Evolutionary conservation across 805 yeast genomes (phyloP), one percentile per base, ranked within the genome.

Genomic region (Sugiyamaella lignohabitans): DNA sequence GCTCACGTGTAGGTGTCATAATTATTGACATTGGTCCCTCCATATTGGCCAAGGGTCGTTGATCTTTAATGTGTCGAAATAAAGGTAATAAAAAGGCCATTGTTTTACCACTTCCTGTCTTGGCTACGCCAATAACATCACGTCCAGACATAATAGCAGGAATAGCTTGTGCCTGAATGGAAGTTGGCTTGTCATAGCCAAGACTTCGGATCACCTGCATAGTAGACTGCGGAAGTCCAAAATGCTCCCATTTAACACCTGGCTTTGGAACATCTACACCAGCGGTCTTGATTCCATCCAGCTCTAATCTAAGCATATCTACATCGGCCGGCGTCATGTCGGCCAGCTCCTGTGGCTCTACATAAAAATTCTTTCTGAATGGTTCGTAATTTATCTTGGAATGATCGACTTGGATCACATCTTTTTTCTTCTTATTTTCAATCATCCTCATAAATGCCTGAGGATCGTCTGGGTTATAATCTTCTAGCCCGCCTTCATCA

Each of bases 31-130:
- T 63, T 0, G 97, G 97, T 0, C 93, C 89, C 10, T 80, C 86
- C 2, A 55, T 53, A 0, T 58, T 55, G 1, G 62, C 51, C 8
- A 78, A 51, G 0, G 77, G 78, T 2, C 76, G 66, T 58, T 87
- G 95, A 39, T 86, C 89, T 48, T 78, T 75, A 6, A 93, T 78
- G 52, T 91, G 98, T 43, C 96, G 72, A 44, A 91, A 70, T 66
- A 93, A 64, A 0, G 98, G 97, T 4, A 93, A 61, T 5, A 88
- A 68, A 65, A 86, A 93, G 1, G 96, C 84, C 55, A 91, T 72
- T 0, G 98, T 93, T 61, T 93, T 93, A 2, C 98, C 98, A 0
- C 96, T 86, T 0, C 98, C 98, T 0, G 98, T 93, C 53, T 88
- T 87, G 0, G 98, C 98, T 18, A 93, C 83, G 4, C 96, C 97